Percentiles rank a stretch among this genome's conserved stretches.
These are phyloP conservation scores for Pleurotus sapidus DNA, from an alignment of 768 basidiomycete species.

Conservation along the genomic window DNA sequence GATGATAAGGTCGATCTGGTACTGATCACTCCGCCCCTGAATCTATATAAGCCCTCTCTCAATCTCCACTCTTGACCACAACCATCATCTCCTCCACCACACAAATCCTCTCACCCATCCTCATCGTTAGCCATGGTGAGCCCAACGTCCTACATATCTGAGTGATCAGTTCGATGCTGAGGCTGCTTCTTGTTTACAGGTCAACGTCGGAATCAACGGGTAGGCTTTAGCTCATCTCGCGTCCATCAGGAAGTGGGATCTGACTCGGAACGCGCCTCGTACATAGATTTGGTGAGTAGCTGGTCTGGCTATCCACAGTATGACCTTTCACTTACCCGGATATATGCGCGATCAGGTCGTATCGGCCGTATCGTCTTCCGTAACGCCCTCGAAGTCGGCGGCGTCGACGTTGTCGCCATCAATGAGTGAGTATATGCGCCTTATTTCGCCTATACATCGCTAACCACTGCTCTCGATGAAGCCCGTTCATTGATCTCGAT, in stretches of 20 bases:
- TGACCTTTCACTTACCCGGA: background rate
- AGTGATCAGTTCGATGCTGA: background rate
- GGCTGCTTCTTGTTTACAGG: slow-evolving; percentile 26
- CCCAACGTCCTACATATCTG: background rate
- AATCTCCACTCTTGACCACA: slow-evolving; percentile 8
- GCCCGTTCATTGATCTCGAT: slow-evolving; percentile 94
- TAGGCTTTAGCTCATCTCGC: slow-evolving; percentile 34
- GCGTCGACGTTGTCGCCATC: slow-evolving; percentile 86
- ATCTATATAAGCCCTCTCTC: slow-evolving; percentile 4
- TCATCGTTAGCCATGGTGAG: slow-evolving; percentile 9
- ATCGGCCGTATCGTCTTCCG: slow-evolving; percentile 98
- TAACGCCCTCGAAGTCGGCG: slow-evolving; percentile 72
- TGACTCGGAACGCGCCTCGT: slow-evolving; percentile 9
- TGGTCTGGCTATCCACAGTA: background rate
- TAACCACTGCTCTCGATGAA: slow-evolving; percentile 24
- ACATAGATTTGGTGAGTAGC: slow-evolving; percentile 69
- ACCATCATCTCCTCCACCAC: background rate
- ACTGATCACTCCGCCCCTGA: background rate
- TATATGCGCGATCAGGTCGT: slow-evolving; percentile 60
- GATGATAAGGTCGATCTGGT: slow-evolving; percentile 6
- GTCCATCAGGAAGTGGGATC: background rate
- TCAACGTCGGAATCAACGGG: slow-evolving; percentile 98
- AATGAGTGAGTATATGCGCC: slow-evolving; percentile 70
- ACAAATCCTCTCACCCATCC: background rate
- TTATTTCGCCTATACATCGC: background rate